A percentile compares a stretch with the other conserved stretches of the same genome.
Conservation (phyloP, 2,329 filamentous ascomycete species). For the Nigrospora oryzae region DNA sequence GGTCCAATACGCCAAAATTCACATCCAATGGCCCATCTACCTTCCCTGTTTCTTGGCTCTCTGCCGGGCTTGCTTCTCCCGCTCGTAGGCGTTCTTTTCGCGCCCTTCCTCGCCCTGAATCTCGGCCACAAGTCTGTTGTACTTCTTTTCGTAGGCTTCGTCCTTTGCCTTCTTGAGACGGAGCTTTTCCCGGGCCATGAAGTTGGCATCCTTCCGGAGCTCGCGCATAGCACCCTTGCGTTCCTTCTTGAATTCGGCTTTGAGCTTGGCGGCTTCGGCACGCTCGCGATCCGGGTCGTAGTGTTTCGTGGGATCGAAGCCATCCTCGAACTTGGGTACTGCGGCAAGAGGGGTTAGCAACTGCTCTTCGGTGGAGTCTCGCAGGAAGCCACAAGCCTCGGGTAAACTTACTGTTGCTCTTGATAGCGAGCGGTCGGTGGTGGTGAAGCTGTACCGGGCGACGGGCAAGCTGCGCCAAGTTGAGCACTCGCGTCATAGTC, state of each 20-base stretch:
- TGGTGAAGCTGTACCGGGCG: slow-evolving; percentile 81
- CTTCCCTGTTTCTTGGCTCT: slow-evolving; percentile 41
- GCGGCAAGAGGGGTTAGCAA: too few species aligned
- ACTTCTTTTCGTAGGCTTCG: slow-evolving; percentile 92
- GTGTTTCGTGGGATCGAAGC: slow-evolving; percentile 90
- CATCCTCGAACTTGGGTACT: slow-evolving; percentile 93
- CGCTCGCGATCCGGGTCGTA: slow-evolving; percentile 94
- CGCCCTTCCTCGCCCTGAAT: slow-evolving; percentile 90
- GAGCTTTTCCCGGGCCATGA: slow-evolving; percentile 84
- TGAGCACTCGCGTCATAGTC: slow-evolving; percentile 46
- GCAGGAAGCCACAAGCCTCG: too few species aligned
- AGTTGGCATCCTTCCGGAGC: slow-evolving; percentile 88
- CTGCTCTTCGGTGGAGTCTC: too few species aligned
- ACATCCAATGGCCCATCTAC: neutral
- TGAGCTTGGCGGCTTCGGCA: slow-evolving; percentile 74
- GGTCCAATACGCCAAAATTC: neutral
- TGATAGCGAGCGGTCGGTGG: slow-evolving; percentile 82
- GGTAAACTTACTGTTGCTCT: slow-evolving; percentile 40
- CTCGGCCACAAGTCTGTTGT: slow-evolving; percentile 82
- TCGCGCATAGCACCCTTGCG: slow-evolving; percentile 91
- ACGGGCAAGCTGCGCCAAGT: slow-evolving; percentile 56
- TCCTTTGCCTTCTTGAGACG: slow-evolving; percentile 90
- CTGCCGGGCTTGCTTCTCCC: slow-evolving; percentile 71
- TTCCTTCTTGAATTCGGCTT: slow-evolving; percentile 89
- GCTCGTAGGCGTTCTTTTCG: slow-evolving; percentile 82